Evolutionary conservation across 768 basidiomycete species (phyloP), one percentile per base, ranked within the genome.

Genomic region (Lyophyllum atratum): DNA sequence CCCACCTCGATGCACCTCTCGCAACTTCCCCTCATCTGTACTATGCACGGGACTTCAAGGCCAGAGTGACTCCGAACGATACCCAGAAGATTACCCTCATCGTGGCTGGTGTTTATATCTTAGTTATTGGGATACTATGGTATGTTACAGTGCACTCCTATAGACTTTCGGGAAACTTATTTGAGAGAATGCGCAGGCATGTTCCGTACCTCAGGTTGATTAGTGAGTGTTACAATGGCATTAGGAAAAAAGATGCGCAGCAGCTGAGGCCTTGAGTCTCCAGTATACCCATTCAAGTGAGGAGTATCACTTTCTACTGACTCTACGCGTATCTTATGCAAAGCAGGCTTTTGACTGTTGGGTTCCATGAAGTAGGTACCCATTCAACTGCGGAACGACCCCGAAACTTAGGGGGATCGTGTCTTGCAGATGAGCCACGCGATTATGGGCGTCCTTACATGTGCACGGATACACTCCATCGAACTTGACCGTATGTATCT

Each of bases 211-310:
- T 93, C 59, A 88, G 84, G 53, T 73, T 77, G 60, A 85, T 93
- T 62, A 85, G 92, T 92, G 64, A 80, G 89, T 82, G 15, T 44
- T 33, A 39, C 19, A 34, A 39, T 44, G 9, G n/a, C 17, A 29
- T 40, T 51, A 51, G 43, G 44, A 33, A 7, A 45, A 21, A 39
- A 15, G 37, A 19, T 25, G 55, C 49, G 40, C 8, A 25, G 8
- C 49, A 58, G 42, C 49, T n/a, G 49, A 22, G 17, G 53, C 31
- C 34, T 17, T 37, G 40, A n/a, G 28, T 28, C 8, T 11, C 31
- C 37, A 93, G 92, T 94, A 67, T 94, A 94, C 70, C 93, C 92
- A 4, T 94, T 94, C 83, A 94, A 94, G 92, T 92, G 73, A 73
- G 85, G 59, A n/a, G 51, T 7, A 24, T 21, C 22, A 43, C 25